Evolutionary conservation across 2,329 filamentous ascomycete genomes (phyloP), one percentile per base, ranked within the genome.

Genomic region (Sporothrix phasma): DNA sequence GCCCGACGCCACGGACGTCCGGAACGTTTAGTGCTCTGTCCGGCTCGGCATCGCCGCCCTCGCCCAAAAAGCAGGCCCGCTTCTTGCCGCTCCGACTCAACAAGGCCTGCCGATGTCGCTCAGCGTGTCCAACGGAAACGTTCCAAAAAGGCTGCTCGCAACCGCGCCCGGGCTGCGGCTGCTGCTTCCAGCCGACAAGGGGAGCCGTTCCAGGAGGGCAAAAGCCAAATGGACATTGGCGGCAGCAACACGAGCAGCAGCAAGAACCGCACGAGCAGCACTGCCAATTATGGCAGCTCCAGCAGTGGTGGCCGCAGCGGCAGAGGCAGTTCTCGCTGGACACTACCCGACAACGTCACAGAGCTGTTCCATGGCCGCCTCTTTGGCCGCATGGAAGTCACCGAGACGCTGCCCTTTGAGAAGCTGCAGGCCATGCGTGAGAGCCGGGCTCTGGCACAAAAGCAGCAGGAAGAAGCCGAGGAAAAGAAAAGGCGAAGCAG

Each of bases 341-440:
- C 78, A 15, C 71, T 86, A 34, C 77, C 81, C 0, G 81, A 83
- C 61, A 84, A 83, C 66, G 76, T 86, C 68, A 77, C 80, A n/a
- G 83, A 83, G 34, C 74, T 84, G 11, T 78, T 87, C 65, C 80
- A 76, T 47, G 79, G 80, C 19, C 81, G 80, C 49, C 75, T 81
- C 53, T 84, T 86, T 70, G 77, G 77, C 66, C 78, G 78, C 54
- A 76, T 82, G 62, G 82, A 86, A 66, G 83, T 78, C 0, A 81
- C 85, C 61, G 84, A 87, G 73, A 83, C 85, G 75, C 72, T 85
- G 13, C 81, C 82, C 11, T 79, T 82, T 19, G 76, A 78, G 39
- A 78, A 79, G 43, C 73, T 85, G 26, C 77, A 82, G 67, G 75
- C 77, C 59, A 76, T 79, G 24, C 78, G 75, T 58, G 74, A 72